Conservation (phyloP, 495 filamentous ascomycete genomes). For the Hyaloscypha variabilis region DNA sequence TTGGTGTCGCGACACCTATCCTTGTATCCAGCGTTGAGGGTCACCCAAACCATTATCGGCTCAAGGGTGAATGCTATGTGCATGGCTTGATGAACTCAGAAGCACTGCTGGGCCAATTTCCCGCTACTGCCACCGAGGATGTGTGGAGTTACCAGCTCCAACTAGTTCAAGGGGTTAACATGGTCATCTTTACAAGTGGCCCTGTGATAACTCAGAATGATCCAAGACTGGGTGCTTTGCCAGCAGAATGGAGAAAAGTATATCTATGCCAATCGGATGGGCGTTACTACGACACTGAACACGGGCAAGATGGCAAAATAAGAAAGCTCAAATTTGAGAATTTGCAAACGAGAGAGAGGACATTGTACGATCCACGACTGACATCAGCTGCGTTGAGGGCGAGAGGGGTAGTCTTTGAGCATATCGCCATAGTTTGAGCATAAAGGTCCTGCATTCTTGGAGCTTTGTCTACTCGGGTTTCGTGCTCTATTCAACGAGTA, state of each 20-base stretch:
- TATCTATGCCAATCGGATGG: background rate
- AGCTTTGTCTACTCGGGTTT: too few relatives aligned
- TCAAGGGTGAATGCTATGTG: background rate
- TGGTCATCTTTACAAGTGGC: background rate
- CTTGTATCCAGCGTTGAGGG: background rate
- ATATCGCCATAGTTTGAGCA: background rate
- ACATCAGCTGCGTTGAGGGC: background rate
- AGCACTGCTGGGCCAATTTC: background rate
- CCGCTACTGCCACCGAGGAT: background rate
- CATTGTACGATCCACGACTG: background rate
- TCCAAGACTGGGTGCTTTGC: background rate
- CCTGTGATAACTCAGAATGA: background rate
- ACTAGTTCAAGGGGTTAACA: background rate
- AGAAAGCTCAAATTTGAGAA: background rate
- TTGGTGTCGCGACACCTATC: background rate
- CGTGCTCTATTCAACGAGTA: too few relatives aligned
- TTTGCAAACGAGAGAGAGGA: background rate
- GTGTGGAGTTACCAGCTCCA: background rate
- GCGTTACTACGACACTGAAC: background rate
- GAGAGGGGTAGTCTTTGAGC: background rate
- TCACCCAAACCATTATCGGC: background rate
- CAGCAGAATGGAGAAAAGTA: background rate
- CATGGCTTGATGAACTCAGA: background rate
- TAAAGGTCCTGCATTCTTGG: too few relatives aligned
- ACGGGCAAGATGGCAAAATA: background rate